These are phyloP conservation scores for Sphaerulina populicola DNA, from an alignment of 2,329 filamentous ascomycete genomes.

Conservation along the genomic window DNA sequence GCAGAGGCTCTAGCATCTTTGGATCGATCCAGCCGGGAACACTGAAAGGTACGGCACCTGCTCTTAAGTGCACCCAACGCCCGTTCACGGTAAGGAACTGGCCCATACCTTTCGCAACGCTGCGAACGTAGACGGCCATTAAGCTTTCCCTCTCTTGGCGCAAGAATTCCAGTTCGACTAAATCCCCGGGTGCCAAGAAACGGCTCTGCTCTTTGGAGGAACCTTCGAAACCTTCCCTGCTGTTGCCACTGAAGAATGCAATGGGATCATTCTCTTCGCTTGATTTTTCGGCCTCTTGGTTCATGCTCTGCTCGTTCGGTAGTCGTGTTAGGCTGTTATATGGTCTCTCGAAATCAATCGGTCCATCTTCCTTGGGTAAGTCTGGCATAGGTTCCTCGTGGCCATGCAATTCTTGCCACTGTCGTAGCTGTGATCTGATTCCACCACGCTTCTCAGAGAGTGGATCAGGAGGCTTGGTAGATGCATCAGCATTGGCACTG, in stretches of 20 bases:
- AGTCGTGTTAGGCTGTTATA: slow-evolving; percentile 28
- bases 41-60: slow-evolving; percentile 40
- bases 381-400: slow-evolving; percentile 14
- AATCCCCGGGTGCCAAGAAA: slow-evolving; percentile 40
- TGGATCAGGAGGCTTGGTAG: not conserved
- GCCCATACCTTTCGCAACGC: slow-evolving; percentile 1
- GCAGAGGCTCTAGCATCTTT: slow-evolving; percentile 40
- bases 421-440: slow-evolving; percentile 33
- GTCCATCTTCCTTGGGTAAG: slow-evolving; percentile 17
- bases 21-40: slow-evolving; percentile 43
- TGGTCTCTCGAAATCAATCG: slow-evolving; percentile 22
- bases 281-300: slow-evolving; percentile 20
- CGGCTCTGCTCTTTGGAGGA: slow-evolving; percentile 30
- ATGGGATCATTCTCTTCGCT: slow-evolving; percentile 23
- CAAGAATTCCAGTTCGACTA: slow-evolving; percentile 40
- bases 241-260: slow-evolving; percentile 15
- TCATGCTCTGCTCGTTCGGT: slow-evolving; percentile 24
- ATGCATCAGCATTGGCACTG: not conserved
- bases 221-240: slow-evolving; percentile 28
- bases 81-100: slow-evolving; percentile 47
- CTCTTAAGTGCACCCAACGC: slow-evolving; percentile 38
- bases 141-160: slow-evolving; percentile 34
- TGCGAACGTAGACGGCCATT: slow-evolving; percentile 44
- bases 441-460: slow-evolving; percentile 15
- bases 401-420: slow-evolving; percentile 41